A percentile compares a stretch with the other conserved stretches of the same genome.
These are phyloP conservation scores for Fallopia convolvulus DNA, from an alignment of 148 eudicot species.

Conservation along the genomic window DNA sequence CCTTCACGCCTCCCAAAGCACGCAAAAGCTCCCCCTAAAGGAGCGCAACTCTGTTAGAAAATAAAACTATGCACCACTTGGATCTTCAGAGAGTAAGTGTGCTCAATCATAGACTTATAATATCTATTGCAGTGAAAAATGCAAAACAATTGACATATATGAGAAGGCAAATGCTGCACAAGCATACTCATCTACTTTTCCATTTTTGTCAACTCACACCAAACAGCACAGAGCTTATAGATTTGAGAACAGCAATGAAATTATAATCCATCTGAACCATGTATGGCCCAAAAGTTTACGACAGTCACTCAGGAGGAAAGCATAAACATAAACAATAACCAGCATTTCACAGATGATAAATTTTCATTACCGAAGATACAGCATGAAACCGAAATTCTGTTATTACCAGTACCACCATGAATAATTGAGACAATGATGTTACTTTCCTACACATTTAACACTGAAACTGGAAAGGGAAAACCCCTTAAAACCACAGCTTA, in stretches of 20 bases:
- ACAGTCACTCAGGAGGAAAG: background rate
- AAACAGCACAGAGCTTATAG: background rate
- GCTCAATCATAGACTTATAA: background rate
- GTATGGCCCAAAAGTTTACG: background rate
- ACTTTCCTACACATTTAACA: background rate
- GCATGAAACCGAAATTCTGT: background rate
- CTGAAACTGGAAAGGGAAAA: background rate
- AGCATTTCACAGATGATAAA: background rate
- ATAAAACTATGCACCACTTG: background rate
- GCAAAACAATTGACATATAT: background rate
- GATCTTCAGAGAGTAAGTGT: background rate
- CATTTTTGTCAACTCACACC: background rate
- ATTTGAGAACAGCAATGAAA: background rate
- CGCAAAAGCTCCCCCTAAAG: slow-evolving; percentile 82
- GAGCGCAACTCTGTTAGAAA: background rate
- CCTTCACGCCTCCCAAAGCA: slow-evolving; percentile 84
- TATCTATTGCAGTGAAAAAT: background rate
- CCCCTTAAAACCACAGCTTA: background rate
- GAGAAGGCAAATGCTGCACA: background rate
- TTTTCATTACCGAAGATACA: background rate
- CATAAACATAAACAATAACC: background rate
- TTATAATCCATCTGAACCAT: background rate
- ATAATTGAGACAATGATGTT: background rate
- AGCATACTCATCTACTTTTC: background rate
- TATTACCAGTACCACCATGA: background rate